Base-by-base conservation (phyloP, 2,329 filamentous ascomycete genomes). In the Juglanconis oblonga region DNA sequence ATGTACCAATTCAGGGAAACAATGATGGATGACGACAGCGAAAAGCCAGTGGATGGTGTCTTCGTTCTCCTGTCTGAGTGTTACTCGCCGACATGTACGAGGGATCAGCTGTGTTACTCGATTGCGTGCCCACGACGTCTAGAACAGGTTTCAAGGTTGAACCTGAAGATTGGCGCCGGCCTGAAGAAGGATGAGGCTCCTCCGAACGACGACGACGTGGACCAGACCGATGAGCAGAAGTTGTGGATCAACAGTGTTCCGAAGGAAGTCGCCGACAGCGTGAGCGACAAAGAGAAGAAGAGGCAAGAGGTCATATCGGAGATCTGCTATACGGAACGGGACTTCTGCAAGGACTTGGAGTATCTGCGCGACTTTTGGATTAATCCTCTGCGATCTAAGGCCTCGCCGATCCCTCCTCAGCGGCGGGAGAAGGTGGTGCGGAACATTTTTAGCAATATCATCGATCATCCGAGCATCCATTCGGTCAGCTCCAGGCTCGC, bases 311-410 rank as follows among this genome's bases (percentile, higher is more conserved):
- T 99, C 67, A 97, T 99, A 62, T 97, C 94, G 5, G 95, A 99
- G 73, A 88, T 98, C 64, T 97, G 96, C 87, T 99, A 99, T 77
- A 99, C 95, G 0, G 95, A 99, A 74, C 87, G 95, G 67, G 95
- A 99, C 76, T 99, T 99, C 69, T 95, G 99, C 72, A 99, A 99
- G 79, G 95, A 99, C 74, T 80, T 99, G 68, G 95, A 99, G 75
- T 99, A 99, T 71, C 81, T 99, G 35, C 87, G 95, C 63, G 95
- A 99, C 77, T 99, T 98, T 80, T 99, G 95, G 95, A 97, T 99
- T 78, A 85, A 95, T 67, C 95, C 95, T 9, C 77, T 99, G 59
- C 87, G 92, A 53, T 90, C 89, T 33, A 87, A 89, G 64, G 83
- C 84, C 14, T 97, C 94, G 4, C 94, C 93, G 0, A 96, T 99